Conservation (phyloP, 1,284 basidiomycete genomes). For the Leccinum insolens region DNA sequence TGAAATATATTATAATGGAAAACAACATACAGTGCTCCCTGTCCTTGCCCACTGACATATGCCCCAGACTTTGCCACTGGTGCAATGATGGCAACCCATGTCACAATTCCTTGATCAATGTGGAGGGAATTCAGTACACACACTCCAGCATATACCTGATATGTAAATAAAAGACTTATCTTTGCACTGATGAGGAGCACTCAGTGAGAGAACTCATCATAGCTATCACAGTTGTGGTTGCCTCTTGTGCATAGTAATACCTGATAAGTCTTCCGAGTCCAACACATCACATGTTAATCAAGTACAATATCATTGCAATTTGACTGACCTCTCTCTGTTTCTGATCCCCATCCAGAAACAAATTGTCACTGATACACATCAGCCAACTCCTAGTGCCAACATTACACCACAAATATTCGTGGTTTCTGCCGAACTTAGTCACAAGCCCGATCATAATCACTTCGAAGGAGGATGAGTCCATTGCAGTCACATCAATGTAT, state of each 20-base stretch:
- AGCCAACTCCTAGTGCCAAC: slow-evolving; percentile 73
- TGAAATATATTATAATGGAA: slow-evolving; percentile 11
- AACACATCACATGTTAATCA: slow-evolving; percentile 3
- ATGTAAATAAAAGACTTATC: slow-evolving; percentile 52
- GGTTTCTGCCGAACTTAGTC: slow-evolving; percentile 67
- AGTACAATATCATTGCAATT: slow-evolving; percentile 1
- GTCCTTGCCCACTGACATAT: slow-evolving; percentile 78
- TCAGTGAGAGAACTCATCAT: slow-evolving; percentile 69
- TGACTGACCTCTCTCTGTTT: slow-evolving; percentile 42
- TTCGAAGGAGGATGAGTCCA: no score
- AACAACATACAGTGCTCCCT: slow-evolving; percentile 70
- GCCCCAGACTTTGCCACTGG: slow-evolving; percentile 66
- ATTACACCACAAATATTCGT: slow-evolving; percentile 70
- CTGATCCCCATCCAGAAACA: slow-evolving; percentile 31
- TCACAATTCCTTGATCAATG: slow-evolving; percentile 70
- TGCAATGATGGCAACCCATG: slow-evolving; percentile 50
- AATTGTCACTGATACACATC: slow-evolving; percentile 45
- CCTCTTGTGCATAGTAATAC: slow-evolving; percentile 67
- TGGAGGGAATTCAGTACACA: slow-evolving; percentile 37
- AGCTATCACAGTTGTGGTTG: slow-evolving; percentile 67
- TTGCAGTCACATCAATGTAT: no score
- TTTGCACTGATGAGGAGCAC: slow-evolving; percentile 62
- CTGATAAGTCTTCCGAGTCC: slow-evolving; percentile 55
- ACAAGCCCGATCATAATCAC: no score
- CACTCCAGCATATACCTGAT: slow-evolving; percentile 10